phyloP scores from a whole-genome alignment of 768 basidiomycete genomes.

The Amanita fuliginea region DNA sequence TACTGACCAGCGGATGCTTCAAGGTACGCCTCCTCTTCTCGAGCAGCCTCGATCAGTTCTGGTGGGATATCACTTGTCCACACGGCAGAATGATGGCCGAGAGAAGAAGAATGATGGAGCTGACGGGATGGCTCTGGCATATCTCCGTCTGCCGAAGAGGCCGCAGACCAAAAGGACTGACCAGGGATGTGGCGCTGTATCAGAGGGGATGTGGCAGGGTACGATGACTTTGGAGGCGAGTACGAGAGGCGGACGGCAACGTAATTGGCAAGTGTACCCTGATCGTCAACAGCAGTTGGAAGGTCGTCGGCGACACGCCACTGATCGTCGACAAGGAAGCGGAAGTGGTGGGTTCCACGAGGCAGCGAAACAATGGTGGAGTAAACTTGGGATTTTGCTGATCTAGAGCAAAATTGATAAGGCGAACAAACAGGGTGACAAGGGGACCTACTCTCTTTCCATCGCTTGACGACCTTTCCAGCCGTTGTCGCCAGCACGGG shows the following conservation, averaged over 20 bases:
- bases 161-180: conserved; percentile 31
- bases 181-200: conserved; percentile 16
- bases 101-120: conserved; percentile 8
- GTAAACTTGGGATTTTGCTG: conserved; percentile 21
- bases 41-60: conserved; percentile 69
- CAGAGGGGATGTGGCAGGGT: conserved; percentile 10
- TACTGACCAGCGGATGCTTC: conserved; percentile 30
- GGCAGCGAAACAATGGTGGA: conserved; percentile 40
- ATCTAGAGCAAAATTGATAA: conserved; percentile 14
- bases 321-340: conserved; percentile 88
- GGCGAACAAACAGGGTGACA: conserved; percentile 6
- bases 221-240: conserved; percentile 15
- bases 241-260: conserved; percentile 49
- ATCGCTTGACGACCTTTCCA: conserved; percentile 64
- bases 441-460: conserved; percentile 47
- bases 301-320: conserved; percentile 70
- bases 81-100: conserved; percentile 15
- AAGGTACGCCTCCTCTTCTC: conserved; percentile 75
- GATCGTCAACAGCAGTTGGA: conserved; percentile 85
- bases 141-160: conserved; percentile 25
- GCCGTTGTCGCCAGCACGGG: conserved; percentile 63
- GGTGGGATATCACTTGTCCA: conserved; percentile 81
- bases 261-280: conserved; percentile 91
- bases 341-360: conserved; percentile 89
- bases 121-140: conserved; percentile 10